Conservation (phyloP, 345 rosid genomes). For the Cardamine chenopodiifolia region DNA sequence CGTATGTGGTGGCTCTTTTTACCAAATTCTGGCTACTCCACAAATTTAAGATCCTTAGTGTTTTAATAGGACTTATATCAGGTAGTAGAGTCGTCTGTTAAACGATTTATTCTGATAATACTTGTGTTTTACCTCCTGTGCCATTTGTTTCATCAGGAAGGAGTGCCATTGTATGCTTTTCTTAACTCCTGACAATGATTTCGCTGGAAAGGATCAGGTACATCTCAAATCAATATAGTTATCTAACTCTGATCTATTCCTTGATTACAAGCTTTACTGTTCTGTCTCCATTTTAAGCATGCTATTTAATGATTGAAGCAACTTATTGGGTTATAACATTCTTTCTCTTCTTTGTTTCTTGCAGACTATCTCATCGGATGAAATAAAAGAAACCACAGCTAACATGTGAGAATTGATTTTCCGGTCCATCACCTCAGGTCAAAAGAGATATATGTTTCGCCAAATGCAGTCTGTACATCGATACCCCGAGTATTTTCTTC, state of each 20-base stretch:
- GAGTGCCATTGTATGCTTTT: slow-evolving; percentile 99
- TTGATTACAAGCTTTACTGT: neutral
- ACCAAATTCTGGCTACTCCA: neutral
- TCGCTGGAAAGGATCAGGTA: slow-evolving; percentile 94
- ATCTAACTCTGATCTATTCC: neutral
- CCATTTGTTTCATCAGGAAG: slow-evolving; percentile 59
- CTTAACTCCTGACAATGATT: slow-evolving; percentile 95
- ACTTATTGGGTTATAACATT: slow-evolving; percentile 5
- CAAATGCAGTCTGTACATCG: slow-evolving; percentile 40
- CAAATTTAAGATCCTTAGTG: neutral
- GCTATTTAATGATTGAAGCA: neutral
- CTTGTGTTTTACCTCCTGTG: neutral
- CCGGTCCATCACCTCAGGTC: neutral
- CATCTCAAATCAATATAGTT: neutral
- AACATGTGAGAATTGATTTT: slow-evolving; percentile 52
- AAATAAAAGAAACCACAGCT: slow-evolving; percentile 68
- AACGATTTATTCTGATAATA: neutral
- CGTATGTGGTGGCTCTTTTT: neutral
- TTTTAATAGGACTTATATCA: neutral
- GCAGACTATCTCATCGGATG: slow-evolving; percentile 79
- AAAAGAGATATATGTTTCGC: slow-evolving; percentile 1
- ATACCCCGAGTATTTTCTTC: slow-evolving; percentile 28
- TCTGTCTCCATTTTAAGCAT: neutral
- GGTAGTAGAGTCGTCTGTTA: neutral
- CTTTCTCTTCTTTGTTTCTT: slow-evolving; percentile 20